These are phyloP conservation scores for Microdochium paspali DNA, from an alignment of 2,329 filamentous ascomycete species.

Conservation along the genomic window DNA sequence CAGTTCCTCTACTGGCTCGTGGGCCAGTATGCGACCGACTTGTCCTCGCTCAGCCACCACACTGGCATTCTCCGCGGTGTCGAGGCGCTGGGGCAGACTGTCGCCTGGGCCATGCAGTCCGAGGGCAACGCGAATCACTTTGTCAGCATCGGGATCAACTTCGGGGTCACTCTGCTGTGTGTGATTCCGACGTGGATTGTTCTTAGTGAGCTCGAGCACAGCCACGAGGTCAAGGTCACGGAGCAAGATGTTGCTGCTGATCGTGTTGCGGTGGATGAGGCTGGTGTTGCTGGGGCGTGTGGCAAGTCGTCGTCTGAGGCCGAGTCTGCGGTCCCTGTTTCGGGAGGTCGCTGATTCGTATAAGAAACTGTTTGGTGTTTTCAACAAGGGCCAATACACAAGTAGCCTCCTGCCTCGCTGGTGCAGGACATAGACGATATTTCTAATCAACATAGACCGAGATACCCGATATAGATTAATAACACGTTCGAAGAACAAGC, in stretches of 20 bases:
- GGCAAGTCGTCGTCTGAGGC: neutral
- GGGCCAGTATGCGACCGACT: constrained; percentile 19
- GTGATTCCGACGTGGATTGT: constrained; percentile 19
- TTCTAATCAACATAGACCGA: neutral
- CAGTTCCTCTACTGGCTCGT: constrained; percentile 22
- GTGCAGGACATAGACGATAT: neutral
- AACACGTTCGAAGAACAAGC: no score
- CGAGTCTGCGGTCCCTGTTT: neutral
- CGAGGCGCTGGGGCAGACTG: constrained; percentile 20
- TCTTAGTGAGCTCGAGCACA: constrained; percentile 17
- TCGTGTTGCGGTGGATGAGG: neutral
- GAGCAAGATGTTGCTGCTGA: constrained; percentile 1
- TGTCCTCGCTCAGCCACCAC: constrained; percentile 19
- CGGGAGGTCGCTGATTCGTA: no score
- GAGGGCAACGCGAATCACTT: constrained; percentile 20
- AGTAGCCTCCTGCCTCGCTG: neutral
- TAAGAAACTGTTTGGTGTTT: no score
- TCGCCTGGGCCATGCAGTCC: constrained; percentile 22
- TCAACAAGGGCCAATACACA: no score
- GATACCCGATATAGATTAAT: neutral
- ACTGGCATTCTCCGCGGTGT: constrained; percentile 19
- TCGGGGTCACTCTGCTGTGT: constrained; percentile 17
- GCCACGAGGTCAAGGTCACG: constrained; percentile 14
- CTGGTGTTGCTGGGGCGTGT: neutral
- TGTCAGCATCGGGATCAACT: constrained; percentile 20